Conservation (phyloP, 2,329 filamentous ascomycete genomes). For the Lachnellula cervina region DNA sequence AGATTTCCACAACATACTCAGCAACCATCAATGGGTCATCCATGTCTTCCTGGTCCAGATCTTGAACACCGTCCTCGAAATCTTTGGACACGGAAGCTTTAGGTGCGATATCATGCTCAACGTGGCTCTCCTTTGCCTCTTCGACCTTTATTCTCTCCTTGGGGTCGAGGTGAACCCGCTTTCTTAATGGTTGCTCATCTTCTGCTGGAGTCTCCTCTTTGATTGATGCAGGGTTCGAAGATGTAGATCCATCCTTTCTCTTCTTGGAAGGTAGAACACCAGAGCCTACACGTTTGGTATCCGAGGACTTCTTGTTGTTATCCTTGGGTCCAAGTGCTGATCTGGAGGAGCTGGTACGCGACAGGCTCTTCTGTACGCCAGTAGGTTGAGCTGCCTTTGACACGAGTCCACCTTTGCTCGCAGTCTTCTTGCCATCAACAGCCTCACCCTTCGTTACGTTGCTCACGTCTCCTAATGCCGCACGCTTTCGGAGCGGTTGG, state of each 20-base stretch:
- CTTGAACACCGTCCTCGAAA: conserved; percentile 43
- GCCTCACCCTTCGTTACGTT: conserved; percentile 80
- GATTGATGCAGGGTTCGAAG: conserved; percentile 46
- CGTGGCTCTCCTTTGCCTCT: conserved; percentile 34
- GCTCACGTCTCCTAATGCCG: conserved; percentile 88
- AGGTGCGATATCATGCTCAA: conserved; percentile 29
- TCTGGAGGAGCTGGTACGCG: conserved; percentile 54
- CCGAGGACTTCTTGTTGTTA: conserved; percentile 55
- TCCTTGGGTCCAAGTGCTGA: conserved; percentile 63
- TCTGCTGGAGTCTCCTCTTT: conserved; percentile 58
- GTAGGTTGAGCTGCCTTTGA: conserved; percentile 78
- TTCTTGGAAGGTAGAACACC: conserved; percentile 57
- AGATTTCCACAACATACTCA: conserved; percentile 95
- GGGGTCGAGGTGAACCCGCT: conserved; percentile 56
- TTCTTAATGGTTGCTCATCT: conserved; percentile 63
- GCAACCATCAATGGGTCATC: conserved; percentile 97
- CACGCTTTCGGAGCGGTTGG: conserved; percentile 64
- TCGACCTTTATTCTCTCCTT: conserved; percentile 42
- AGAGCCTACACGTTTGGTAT: conserved; percentile 70
- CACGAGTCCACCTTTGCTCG: conserved; percentile 63
- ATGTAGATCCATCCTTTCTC: conserved; percentile 63
- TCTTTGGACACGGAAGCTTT: conserved; percentile 24
- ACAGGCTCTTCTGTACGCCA: conserved; percentile 69
- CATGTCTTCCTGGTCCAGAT: conserved; percentile 80
- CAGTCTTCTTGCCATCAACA: conserved; percentile 70